phyloP scores from a whole-genome alignment of 2,329 filamentous ascomycete genomes.

The Talaromyces sp. region DNA sequence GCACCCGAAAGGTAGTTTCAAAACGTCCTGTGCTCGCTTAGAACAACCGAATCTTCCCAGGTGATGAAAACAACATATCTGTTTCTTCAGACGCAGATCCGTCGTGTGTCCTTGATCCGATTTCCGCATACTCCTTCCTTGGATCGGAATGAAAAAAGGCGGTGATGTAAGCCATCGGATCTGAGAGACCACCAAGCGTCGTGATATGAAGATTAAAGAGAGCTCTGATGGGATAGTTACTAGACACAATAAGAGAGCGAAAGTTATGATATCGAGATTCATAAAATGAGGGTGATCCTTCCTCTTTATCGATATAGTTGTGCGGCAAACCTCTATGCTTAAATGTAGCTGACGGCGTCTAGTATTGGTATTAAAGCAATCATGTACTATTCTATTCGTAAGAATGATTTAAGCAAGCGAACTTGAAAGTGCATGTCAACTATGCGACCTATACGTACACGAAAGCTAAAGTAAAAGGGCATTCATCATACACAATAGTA shows the following conservation, averaged over 20 bases:
- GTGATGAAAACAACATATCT: constrained; percentile 36
- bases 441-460: not conserved
- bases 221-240: constrained; percentile 38
- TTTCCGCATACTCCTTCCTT: constrained; percentile 32
- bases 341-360: not conserved
- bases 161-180: constrained; percentile 24
- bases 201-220: constrained; percentile 39
- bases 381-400: not conserved
- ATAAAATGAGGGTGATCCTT: not conserved
- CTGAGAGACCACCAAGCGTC: not conserved
- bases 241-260: not conserved
- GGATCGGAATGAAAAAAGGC: constrained; percentile 23
- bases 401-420: not conserved
- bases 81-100: constrained; percentile 20
- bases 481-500: not conserved
- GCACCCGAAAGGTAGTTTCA: no score
- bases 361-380: not conserved
- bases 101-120: constrained; percentile 14
- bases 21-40: not conserved
- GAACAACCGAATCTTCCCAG: constrained; percentile 20
- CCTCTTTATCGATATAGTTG: not conserved
- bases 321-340: not conserved
- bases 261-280: not conserved
- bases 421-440: not conserved
- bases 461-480: not conserved